A percentile compares a stretch with the other conserved stretches of the same genome.
phyloP scores from a whole-genome alignment of 2,329 filamentous ascomycete species.

The Colletotrichum sp. region DNA sequence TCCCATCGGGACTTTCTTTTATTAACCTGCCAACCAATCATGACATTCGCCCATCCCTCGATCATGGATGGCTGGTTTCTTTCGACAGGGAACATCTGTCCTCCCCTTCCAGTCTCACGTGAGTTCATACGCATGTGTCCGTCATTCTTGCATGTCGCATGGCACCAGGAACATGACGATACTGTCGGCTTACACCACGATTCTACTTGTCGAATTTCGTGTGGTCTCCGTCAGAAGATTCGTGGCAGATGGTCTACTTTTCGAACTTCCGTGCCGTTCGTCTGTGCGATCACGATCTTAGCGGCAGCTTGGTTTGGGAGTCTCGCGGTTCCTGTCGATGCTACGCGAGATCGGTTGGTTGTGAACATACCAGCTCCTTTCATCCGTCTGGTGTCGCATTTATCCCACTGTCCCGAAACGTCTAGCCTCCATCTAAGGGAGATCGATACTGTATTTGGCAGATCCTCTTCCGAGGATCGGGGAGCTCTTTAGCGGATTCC shows the following conservation, averaged over 20 bases:
- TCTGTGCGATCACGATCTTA: background rate
- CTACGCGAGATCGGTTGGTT: background rate
- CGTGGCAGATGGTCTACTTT: background rate
- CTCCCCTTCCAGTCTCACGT: background rate
- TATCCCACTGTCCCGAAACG: constrained; percentile 11
- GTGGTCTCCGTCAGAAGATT: background rate
- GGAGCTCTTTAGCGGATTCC: background rate
- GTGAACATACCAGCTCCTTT: background rate
- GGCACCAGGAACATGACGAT: background rate
- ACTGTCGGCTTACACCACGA: background rate
- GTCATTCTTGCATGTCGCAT: background rate
- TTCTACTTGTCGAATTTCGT: background rate
- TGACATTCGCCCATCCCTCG: no score
- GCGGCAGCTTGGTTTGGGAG: background rate
- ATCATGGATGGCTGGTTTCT: background rate
- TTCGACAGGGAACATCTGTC: background rate
- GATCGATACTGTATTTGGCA: constrained; percentile 6
- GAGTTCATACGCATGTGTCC: background rate
- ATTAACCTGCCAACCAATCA: background rate
- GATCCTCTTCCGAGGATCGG: background rate
- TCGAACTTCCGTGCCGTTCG: background rate
- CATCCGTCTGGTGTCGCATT: background rate
- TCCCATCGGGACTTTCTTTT: background rate
- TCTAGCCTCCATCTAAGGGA: background rate
- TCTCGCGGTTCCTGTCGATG: background rate